These are phyloP conservation scores for Verruconis gallopava DNA, from an alignment of 2,329 filamentous ascomycete species.

Conservation along the genomic window DNA sequence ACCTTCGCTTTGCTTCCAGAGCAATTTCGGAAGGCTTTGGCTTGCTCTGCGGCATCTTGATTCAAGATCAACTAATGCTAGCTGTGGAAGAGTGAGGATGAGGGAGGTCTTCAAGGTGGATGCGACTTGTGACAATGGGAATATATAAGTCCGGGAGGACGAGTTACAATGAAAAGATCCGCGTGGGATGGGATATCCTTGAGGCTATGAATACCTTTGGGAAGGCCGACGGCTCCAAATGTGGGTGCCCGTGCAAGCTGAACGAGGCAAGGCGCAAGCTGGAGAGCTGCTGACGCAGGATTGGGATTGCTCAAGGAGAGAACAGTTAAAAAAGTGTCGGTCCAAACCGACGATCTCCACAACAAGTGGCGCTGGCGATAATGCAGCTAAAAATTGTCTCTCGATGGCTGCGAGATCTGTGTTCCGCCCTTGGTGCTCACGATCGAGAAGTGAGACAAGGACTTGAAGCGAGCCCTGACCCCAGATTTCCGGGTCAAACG, in stretches of 20 bases:
- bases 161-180: too few relatives aligned
- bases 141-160: neutral
- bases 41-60: slow-evolving; percentile 43
- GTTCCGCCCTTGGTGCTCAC: too few relatives aligned
- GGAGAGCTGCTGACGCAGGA: too few relatives aligned
- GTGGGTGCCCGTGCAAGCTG: too few relatives aligned
- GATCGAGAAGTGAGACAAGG: slow-evolving; percentile 1
- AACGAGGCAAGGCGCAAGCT: too few relatives aligned
- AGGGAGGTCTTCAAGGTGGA: too few relatives aligned
- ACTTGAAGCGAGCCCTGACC: neutral
- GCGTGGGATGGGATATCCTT: too few relatives aligned
- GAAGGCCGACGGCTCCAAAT: too few relatives aligned
- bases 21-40: slow-evolving; percentile 57
- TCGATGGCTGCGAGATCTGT: too few relatives aligned
- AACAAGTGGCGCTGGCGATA: neutral
- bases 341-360: neutral
- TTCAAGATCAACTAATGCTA: neutral
- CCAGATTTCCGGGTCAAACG: neutral
- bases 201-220: too few relatives aligned
- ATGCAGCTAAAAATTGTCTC: neutral
- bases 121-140: neutral
- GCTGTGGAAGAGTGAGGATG: neutral
- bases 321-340: too few relatives aligned
- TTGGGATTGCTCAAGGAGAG: too few relatives aligned
- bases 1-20: slow-evolving; percentile 57